Base-by-base conservation (phyloP, 768 basidiomycete genomes). In the Cyclocybe aegerita region DNA sequence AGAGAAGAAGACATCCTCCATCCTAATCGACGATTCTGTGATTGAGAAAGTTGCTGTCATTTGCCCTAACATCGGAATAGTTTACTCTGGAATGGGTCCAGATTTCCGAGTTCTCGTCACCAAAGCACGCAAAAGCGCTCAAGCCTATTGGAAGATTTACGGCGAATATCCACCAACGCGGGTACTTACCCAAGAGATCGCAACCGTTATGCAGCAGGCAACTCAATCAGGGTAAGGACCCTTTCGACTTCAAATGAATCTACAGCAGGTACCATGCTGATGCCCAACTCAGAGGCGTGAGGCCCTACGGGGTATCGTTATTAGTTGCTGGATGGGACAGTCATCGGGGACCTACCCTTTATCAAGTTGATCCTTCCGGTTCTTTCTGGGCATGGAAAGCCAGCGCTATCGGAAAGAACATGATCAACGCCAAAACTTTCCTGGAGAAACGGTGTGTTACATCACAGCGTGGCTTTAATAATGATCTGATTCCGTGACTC, bases 331-430 rank as follows among this genome's bases (percentile, higher is more conserved):
- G 97, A 39, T 99, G 90, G 88, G 97, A 99, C 67, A 77, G 78
- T 60, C 87, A 88, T 65, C 87, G 93, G n/a, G 97, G 97, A 16
- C 93, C 94, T 56, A 88, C 86, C n/a, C 78, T 99, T 58, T 98
- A 97, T 72, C 97, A 99, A 70, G 95, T 99, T 38, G 97, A 99
- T 73, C 97, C 97, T 36, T 97, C 94, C 34, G 97, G 97, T 48
- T 93, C 93, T 31, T 99, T 92, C 74, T 99, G 97, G 97, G 96
- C 97, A 30, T 99, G 97, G 97, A 99, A 99, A 68, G 97, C 97
- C 7, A 96, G 93, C 65, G 97, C 97, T 9, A 99, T 98, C 60
- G 97, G 97, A 36, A 99, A 99, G 76, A 98, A 98, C 71, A 98
- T 98, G 93, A 85, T 94, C 40, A 99, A 99, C 62, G 97, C 95